Conservation (phyloP, 805 yeast species). For the Myxozyma geophila region DNA sequence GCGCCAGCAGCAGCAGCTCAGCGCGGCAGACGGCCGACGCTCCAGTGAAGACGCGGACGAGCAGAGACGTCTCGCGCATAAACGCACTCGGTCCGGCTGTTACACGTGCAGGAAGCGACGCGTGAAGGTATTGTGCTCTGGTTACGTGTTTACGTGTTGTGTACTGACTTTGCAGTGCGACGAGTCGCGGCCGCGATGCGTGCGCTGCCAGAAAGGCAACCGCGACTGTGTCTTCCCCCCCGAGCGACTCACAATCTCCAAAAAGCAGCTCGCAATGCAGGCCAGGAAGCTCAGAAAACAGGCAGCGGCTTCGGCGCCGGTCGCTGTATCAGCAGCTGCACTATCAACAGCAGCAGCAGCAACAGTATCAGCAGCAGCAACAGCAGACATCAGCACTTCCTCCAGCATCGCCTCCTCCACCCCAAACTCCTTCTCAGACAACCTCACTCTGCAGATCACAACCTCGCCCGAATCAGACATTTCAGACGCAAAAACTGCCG, state of each 20-base stretch:
- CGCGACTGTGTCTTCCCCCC: slow-evolving; percentile 34
- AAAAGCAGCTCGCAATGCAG: slow-evolving; percentile 26
- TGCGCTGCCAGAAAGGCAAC: slow-evolving; percentile 30
- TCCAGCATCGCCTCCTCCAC: not conserved
- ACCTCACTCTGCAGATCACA: not conserved
- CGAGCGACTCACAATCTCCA: slow-evolving; percentile 21
- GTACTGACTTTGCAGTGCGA: slow-evolving; percentile 28
- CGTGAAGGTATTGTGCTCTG: slow-evolving; percentile 23
- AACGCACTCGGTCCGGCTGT: slow-evolving; percentile 34
- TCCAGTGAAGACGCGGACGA: not conserved
- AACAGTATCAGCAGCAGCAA: not conserved
- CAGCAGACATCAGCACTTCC: not conserved
- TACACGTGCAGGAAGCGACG: slow-evolving; percentile 34
- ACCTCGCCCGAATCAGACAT: slow-evolving; percentile 1
- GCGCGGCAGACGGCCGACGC: not conserved
- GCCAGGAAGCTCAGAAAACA: slow-evolving; percentile 16
- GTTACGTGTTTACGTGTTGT: not conserved
- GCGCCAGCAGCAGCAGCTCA: not conserved
- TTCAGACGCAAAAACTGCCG: not conserved
- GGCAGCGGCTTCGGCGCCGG: not conserved
- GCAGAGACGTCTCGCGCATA: slow-evolving; percentile 16
- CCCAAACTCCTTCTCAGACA: not conserved
- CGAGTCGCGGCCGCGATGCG: slow-evolving; percentile 29
- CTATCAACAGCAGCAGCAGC: not conserved
- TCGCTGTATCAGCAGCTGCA: not conserved